phyloP scores from a whole-genome alignment of 768 basidiomycete species.

The Hypholoma sublateritium region DNA sequence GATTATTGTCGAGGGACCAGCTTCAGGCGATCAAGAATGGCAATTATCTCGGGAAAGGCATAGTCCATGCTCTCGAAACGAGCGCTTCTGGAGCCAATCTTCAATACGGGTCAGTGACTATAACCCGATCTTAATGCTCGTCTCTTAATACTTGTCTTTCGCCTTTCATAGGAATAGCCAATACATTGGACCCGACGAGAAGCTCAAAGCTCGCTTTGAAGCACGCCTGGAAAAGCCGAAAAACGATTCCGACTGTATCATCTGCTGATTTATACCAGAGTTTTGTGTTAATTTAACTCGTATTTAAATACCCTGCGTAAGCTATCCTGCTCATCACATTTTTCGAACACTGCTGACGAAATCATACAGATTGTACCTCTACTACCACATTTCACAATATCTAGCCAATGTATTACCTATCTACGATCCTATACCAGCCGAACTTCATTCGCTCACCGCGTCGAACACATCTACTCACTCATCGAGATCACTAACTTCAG shows the following conservation, averaged over 20 bases:
- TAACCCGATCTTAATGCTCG: neutral
- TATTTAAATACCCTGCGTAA: no score
- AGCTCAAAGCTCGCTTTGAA: slow-evolving; percentile 45
- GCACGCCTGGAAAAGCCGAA: slow-evolving; percentile 40
- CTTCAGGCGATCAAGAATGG: slow-evolving; percentile 25
- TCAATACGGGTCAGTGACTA: slow-evolving; percentile 49
- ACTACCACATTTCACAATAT: no score
- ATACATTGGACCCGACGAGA: slow-evolving; percentile 45
- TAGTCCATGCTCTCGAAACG: slow-evolving; percentile 42
- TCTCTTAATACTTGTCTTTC: neutral
- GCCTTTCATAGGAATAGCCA: slow-evolving; percentile 36
- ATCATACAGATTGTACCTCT: no score
- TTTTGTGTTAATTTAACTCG: no score
- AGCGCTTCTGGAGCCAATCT: slow-evolving; percentile 42
- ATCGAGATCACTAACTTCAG: no score
- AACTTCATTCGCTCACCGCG: no score
- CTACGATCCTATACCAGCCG: no score
- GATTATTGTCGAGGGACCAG: slow-evolving; percentile 35
- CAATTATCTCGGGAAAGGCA: slow-evolving; percentile 15
- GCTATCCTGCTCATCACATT: no score
- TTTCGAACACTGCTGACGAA: no score
- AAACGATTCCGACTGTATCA: slow-evolving; percentile 42
- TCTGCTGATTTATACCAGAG: slow-evolving; percentile 29
- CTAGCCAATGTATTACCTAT: no score
- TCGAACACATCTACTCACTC: no score